Base-by-base conservation (phyloP, 192 early-diverging fungal genomes). In the Backusella tarrabulga region DNA sequence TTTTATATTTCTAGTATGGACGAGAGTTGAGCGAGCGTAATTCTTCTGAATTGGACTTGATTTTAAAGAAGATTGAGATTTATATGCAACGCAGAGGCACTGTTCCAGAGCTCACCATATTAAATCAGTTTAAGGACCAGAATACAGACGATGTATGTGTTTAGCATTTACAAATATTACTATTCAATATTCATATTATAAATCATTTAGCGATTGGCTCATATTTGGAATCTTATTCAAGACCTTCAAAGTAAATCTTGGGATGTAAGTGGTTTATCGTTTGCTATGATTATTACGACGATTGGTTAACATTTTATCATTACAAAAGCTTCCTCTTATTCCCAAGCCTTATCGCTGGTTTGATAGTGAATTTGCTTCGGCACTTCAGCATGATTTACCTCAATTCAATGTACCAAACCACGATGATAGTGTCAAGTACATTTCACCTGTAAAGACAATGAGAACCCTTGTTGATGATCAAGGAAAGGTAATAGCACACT, bases 311-410 rank as follows among this genome's bases (percentile, higher is more conserved):
- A 36, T 15, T 1, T 23, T 40, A 35, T 66, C 63, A 9, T 44
- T 19, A 44, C 42, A 44, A 44, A 63, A 85, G 83, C 76, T 82
- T 14, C 71, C 85, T 41, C 84, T 84, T 32, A 71, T 89, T 67
- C 80, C 85, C 52, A 86, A 85, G 72, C 85, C 83, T 35, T 87
- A 84, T 7, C 76, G 82, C 35, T 79, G 84, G 42, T 90, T 87
- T 78, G 85, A 85, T 69, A 71, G 77, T 34, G 85, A 84, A 38
- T 52, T 88, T 35, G 79, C 81, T 36, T 80, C 79, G 67, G 86
- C 89, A 29, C 66, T 78, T 41, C 76, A 90, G 77, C 89, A 90
- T 66, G 86, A 90, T 34, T 40, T 88, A 11, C 84, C 85, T 50
- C 67, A 73, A 23, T 85, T 88, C 38, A 60, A 63, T 21, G 72